These are phyloP conservation scores for Termitomyces sp. DNA, from an alignment of 768 basidiomycete genomes.

Conservation along the genomic window DNA sequence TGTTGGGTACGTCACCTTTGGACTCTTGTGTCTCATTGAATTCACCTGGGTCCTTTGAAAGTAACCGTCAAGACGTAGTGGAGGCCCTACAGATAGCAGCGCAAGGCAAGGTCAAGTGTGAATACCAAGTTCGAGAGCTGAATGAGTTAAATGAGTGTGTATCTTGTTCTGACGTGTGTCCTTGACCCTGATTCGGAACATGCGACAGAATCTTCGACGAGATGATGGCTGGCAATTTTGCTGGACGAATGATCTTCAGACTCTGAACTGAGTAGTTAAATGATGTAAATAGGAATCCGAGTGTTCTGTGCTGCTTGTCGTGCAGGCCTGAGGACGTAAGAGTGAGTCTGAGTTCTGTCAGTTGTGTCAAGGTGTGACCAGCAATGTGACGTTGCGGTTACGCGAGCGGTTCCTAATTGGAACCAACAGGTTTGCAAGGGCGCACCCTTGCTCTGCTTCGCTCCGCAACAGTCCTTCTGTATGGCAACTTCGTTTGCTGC, in stretches of 20 bases:
- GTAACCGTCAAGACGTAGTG: slow-evolving; percentile 73
- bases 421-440: slow-evolving; percentile 14
- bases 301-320: not conserved
- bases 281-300: not conserved
- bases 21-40: not conserved
- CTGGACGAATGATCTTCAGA: slow-evolving; percentile 25
- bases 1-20: slow-evolving; percentile 26
- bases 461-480: slow-evolving; percentile 16
- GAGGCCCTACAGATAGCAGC: slow-evolving; percentile 75
- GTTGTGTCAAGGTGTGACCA: slow-evolving; percentile 3
- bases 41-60: slow-evolving; percentile 16
- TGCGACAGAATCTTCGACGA: slow-evolving; percentile 20
- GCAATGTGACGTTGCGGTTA: not conserved
- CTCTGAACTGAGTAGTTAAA: not conserved
- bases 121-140: slow-evolving; percentile 40
- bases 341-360: not conserved
- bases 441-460: slow-evolving; percentile 5
- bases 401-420: slow-evolving; percentile 12
- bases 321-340: not conserved
- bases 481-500: slow-evolving; percentile 72
- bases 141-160: slow-evolving; percentile 47
- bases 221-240: slow-evolving; percentile 23
- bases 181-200: not conserved
- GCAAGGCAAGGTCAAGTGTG: slow-evolving; percentile 60
- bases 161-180: not conserved